phyloP scores from a whole-genome alignment of 2,329 filamentous ascomycete genomes.

The Ophiostoma sp. region DNA sequence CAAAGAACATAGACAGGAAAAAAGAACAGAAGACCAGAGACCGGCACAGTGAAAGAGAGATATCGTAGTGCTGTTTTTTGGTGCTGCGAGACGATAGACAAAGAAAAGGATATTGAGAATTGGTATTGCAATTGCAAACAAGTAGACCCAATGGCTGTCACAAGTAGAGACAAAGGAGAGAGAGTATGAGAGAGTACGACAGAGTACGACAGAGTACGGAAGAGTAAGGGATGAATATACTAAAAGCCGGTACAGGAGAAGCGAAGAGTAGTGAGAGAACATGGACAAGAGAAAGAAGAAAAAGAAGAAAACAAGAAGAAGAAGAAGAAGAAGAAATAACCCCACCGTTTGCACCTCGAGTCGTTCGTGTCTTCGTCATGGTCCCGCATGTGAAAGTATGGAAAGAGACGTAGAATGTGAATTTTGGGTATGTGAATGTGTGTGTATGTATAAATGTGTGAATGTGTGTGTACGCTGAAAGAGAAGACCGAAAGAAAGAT shows the following conservation, averaged over 20 bases:
- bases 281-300: neutral
- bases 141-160: slow-evolving; percentile 4
- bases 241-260: neutral
- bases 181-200: neutral
- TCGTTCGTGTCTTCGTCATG: slow-evolving; percentile 26
- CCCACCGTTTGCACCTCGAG: slow-evolving; percentile 18
- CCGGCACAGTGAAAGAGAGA: neutral
- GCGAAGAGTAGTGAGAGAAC: neutral
- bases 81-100: neutral
- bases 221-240: neutral
- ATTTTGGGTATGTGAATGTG: neutral
- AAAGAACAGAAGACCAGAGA: neutral
- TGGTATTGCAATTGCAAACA: neutral
- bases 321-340: slow-evolving; percentile 14
- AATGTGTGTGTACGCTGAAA: neutral
- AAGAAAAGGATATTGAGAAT: neutral
- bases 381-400: slow-evolving; percentile 19
- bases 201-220: neutral
- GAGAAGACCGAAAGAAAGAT: slow-evolving; percentile 6
- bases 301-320: neutral
- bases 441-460: no score
- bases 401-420: neutral
- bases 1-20: neutral
- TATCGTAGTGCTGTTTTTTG: neutral
- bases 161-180: neutral